Evolutionary conservation across 2,329 filamentous ascomycete species (phyloP).

Genomic region (Uncinocarpus reesii): DNA sequence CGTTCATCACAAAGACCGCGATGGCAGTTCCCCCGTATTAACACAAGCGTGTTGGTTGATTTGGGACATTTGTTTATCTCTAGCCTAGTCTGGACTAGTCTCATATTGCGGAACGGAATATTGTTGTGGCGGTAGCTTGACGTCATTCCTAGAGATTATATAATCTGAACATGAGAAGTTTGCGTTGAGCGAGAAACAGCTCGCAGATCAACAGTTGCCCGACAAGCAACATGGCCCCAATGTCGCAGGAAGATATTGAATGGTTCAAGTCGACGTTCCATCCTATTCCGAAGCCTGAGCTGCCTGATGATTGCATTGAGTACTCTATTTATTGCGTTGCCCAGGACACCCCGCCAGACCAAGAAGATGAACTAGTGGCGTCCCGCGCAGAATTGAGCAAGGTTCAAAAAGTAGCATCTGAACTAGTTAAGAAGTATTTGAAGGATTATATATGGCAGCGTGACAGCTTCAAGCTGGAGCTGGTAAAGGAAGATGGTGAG

Average conservation of each 20-base stretch:
- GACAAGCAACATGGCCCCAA: slow-evolving; percentile 30
- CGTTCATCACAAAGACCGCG: neutral
- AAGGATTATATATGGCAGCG: slow-evolving; percentile 93
- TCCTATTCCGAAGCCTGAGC: slow-evolving; percentile 51
- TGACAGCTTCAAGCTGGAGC: slow-evolving; percentile 62
- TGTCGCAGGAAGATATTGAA: slow-evolving; percentile 48
- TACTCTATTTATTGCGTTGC: slow-evolving; percentile 70
- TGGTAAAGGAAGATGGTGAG: slow-evolving; percentile 51
- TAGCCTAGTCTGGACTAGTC: slow-evolving; percentile 29
- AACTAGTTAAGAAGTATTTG: slow-evolving; percentile 55
- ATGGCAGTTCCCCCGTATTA: slow-evolving; percentile 12
- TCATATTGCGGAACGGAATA: slow-evolving; percentile 5
- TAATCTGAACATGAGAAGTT: neutral
- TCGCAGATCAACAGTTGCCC: neutral
- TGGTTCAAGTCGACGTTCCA: slow-evolving; percentile 57
- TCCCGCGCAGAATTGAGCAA: slow-evolving; percentile 54
- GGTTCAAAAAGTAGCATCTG: slow-evolving; percentile 58
- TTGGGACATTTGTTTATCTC: slow-evolving; percentile 32
- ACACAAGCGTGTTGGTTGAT: slow-evolving; percentile 24
- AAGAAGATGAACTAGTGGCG: slow-evolving; percentile 40
- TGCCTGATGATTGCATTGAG: slow-evolving; percentile 77
- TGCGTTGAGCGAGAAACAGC: neutral
- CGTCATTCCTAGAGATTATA: neutral
- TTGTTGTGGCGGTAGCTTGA: slow-evolving; percentile 16
- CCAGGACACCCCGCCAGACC: slow-evolving; percentile 43